phyloP scores from a whole-genome alignment of 768 basidiomycete genomes.

The Cyathus striatus region DNA sequence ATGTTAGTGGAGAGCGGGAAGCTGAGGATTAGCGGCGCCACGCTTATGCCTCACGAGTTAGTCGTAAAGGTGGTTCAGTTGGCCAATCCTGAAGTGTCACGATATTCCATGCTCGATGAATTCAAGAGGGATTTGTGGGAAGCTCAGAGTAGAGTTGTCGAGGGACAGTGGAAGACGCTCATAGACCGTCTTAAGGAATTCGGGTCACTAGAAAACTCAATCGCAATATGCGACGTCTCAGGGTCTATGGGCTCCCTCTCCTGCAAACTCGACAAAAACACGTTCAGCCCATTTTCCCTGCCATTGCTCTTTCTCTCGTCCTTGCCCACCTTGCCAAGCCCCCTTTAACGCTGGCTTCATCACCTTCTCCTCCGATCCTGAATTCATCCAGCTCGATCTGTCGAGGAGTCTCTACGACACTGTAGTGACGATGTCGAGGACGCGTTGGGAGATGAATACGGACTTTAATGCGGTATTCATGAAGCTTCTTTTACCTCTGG shows the following conservation, averaged over 20 bases:
- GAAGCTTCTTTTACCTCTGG: slow-evolving; percentile 57
- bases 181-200: slow-evolving; percentile 46
- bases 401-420: slow-evolving; percentile 28
- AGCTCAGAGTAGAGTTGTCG: slow-evolving; percentile 38
- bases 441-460: slow-evolving; percentile 55
- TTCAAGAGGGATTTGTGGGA: slow-evolving; percentile 23
- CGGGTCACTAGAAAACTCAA: slow-evolving; percentile 51
- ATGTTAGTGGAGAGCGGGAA: slow-evolving; percentile 49
- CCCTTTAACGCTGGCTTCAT: slow-evolving; percentile 67
- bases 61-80: slow-evolving; percentile 29
- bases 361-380: slow-evolving; percentile 54
- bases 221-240: slow-evolving; percentile 73
- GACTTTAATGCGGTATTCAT: slow-evolving; percentile 58
- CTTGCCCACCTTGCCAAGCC: slow-evolving; percentile 56
- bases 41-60: slow-evolving; percentile 61
- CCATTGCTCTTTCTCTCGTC: slow-evolving; percentile 61
- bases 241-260: slow-evolving; percentile 57
- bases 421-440: slow-evolving; percentile 25
- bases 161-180: slow-evolving; percentile 66
- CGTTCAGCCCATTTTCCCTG: slow-evolving; percentile 49
- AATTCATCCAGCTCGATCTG: slow-evolving; percentile 46
- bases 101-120: slow-evolving; percentile 18
- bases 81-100: neutral
- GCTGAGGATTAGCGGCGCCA: slow-evolving; percentile 58
- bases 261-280: neutral